A percentile compares a stretch with the other conserved stretches of the same genome.
Evolutionary conservation across 179 eudicot species (phyloP).

Genomic region (Amaranthus tricolor): DNA sequence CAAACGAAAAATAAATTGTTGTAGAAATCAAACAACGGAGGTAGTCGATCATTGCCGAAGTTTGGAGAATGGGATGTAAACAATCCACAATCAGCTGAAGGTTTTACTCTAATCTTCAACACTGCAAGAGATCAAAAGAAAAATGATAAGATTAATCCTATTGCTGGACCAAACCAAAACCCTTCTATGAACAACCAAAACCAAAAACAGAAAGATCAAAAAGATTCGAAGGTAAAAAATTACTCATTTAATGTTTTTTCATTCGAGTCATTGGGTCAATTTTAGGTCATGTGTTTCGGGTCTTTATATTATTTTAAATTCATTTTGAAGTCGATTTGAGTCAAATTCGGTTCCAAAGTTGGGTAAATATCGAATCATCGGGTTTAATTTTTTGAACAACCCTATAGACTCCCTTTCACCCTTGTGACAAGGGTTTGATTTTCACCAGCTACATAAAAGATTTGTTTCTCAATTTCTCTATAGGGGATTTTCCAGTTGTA

Average conservation of each 20-base stretch:
- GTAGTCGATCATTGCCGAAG: constrained; percentile 40
- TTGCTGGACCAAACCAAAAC: not conserved
- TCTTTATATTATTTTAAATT: not conserved
- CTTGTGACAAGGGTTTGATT: too few species aligned
- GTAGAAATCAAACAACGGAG: constrained; percentile 20
- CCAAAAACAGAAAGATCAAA: constrained; percentile 3
- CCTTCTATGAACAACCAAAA: constrained; percentile 6
- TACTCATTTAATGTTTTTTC: too few species aligned
- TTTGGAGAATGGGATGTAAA: constrained; percentile 68
- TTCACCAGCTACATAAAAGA: not conserved
- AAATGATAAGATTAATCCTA: constrained; percentile 10
- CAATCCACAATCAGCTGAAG: constrained; percentile 47
- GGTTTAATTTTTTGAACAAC: too few species aligned
- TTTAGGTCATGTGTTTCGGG: too few species aligned
- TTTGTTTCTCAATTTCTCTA: too few species aligned
- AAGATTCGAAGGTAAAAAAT: not conserved
- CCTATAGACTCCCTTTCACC: too few species aligned
- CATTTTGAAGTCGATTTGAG: not conserved
- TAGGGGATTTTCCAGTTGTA: not conserved
- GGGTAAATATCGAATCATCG: too few species aligned
- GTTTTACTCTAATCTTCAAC: constrained; percentile 49
- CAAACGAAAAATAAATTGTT: not conserved
- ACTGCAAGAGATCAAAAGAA: constrained; percentile 49
- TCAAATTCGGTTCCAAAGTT: too few species aligned
- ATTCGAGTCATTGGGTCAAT: too few species aligned